Base-by-base conservation (phyloP, 805 yeast species). In the Suhomyces sp. region DNA sequence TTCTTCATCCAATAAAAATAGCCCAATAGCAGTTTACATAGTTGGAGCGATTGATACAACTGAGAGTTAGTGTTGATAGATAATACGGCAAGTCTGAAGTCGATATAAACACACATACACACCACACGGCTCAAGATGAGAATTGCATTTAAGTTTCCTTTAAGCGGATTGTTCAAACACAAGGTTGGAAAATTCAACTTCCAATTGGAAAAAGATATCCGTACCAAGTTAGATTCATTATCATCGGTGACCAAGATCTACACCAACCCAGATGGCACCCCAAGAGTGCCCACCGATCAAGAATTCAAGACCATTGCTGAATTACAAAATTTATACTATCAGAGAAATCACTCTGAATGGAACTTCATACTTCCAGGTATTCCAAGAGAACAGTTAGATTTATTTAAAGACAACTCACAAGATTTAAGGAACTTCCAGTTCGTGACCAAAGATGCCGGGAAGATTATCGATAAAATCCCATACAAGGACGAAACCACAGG, bases 381-480 rank as follows among this genome's bases (percentile, higher is more conserved):
- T 59, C 79, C 81, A 41, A 74, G 71, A 55, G 80, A 76, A 53
- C 83, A 86, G 63, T 77, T 79, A 62, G 72, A 72, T 46, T 73
- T 85, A 60, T 84, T 76, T 63, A 67, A 77, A 54, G 83, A 79
- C 63, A 89, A 89, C 73, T 77, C 84, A 44, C 76, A 74, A 48
- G 87, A 82, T 65, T 78, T 88, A 61, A 70, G 71, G 56, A 78
- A 78, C 63, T 81, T 84, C 58, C 79, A 82, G 58, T 76, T 67
- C 66, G 77, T 65, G 57, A 69, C 68, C 64, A 85, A 75, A 60
- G 77, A 75, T 53, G 63, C 76, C 2, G 79, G 86, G 46, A 76
- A 82, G 60, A 85, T 89, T 60, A 78, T 89, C 57, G 96, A 89
- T 68, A 89, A 89, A 71, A 82, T 89, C 53, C 96, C 96, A 43